Evolutionary conservation across 768 basidiomycete species (phyloP), one percentile per base, ranked within the genome.

Genomic region (Termitomyces sp.): DNA sequence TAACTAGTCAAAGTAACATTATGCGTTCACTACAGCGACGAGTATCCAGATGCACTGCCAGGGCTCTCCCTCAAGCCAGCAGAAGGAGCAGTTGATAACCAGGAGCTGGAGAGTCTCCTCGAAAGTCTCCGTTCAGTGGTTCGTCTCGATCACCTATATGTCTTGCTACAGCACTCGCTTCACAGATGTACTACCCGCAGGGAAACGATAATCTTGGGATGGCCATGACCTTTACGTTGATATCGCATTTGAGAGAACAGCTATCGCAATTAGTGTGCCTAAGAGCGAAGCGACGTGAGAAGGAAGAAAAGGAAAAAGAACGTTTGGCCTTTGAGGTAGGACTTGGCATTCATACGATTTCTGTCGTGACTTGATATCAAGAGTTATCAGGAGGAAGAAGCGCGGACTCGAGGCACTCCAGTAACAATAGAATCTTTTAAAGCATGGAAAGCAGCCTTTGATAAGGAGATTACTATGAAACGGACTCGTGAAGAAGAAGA

Each of bases 181-280:
- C 39, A 54, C 44, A 54, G n/a, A 24, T 33, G 54, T 61, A 56
- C 53, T 34, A 27, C 55, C 52, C 54, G 58, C 56, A 91, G 89
- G 91, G 89, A 57, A 83, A 88, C 68, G 93, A 95, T 68, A 94
- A 91, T 70, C 67, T 93, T 22, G 93, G 93, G 45, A 95, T 95
- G 89, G 95, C 97, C 2, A 98, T 98, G 95, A 95, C 95, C 18
- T 99, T 97, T 69, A 94, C 96, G 0, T 78, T 99, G 18, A 87
- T 94, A 12, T 88, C 91, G 0, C 87, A 90, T 65, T 81, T 97
- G 47, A 81, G 90, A 63, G 95, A 98, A 72, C 78, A 84, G 52
- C 75, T 98, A 16, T 82, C 86, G 5, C 67, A 69, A 18, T 73
- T 95, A 27, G 82, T 93, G 37, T 81, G 80, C 41, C 67, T 73